Evolutionary conservation across 768 basidiomycete genomes (phyloP).

Genomic region (Lactarius akahatsu): DNA sequence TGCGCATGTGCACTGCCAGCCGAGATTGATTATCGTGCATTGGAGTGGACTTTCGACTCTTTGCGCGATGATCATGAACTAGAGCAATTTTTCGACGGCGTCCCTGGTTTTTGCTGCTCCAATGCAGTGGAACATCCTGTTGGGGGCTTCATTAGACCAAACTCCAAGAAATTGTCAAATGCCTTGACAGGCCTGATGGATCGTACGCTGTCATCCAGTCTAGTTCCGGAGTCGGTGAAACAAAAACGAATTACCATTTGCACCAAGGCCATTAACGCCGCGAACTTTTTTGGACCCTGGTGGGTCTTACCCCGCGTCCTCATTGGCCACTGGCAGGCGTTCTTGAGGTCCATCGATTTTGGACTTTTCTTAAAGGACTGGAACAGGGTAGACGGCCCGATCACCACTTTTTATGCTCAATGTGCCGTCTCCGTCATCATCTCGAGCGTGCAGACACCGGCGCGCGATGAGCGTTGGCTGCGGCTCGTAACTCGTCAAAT

Average conservation of each 20-base stretch:
- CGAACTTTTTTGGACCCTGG: conserved; percentile 15
- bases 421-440: conserved; percentile 1
- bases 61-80: conserved; percentile 16
- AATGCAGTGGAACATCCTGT: background rate
- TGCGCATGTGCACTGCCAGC: too few relatives aligned
- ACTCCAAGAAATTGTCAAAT: background rate
- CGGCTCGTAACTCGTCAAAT: background rate
- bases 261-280: conserved; percentile 1
- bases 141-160: background rate
- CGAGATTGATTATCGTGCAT: conserved; percentile 4
- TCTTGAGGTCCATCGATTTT: conserved; percentile 14
- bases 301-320: conserved; percentile 10
- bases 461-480: background rate
- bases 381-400: background rate
- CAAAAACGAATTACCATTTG: conserved; percentile 18
- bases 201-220: conserved; percentile 19
- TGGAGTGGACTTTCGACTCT: conserved; percentile 11
- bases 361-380: conserved; percentile 1
- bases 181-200: conserved; percentile 13
- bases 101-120: conserved; percentile 12
- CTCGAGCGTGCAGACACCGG: background rate
- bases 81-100: conserved; percentile 19
- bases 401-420: conserved; percentile 11
- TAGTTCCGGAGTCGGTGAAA: conserved; percentile 7
- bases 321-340: conserved; percentile 3